phyloP scores from a whole-genome alignment of 192 early-diverging fungal species.

The Cladochytrium replicatum region DNA sequence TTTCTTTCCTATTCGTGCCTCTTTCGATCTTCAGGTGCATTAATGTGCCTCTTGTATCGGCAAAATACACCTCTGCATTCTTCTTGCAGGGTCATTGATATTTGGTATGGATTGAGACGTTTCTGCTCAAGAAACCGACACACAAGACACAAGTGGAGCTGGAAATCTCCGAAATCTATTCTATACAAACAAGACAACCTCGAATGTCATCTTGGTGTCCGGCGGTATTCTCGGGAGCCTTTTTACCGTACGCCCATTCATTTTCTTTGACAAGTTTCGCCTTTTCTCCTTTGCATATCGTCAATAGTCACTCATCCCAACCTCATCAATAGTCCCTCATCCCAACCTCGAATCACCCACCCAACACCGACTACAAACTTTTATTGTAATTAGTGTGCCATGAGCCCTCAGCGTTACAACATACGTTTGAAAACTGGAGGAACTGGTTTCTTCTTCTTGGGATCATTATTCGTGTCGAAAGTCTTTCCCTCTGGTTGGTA shows the following conservation, averaged over 20 bases:
- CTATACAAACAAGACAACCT: no score
- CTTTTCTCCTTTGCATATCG: constrained; percentile 52
- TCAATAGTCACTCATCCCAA: no score
- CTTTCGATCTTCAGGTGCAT: no score
- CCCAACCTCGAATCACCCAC: constrained; percentile 49
- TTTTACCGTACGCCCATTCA: constrained; percentile 55
- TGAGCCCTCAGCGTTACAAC: background rate
- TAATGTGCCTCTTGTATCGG: no score
- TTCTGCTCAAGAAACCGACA: no score
- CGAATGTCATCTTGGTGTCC: constrained; percentile 45
- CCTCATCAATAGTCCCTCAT: constrained; percentile 52
- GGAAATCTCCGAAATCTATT: no score
- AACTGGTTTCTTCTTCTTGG: constrained; percentile 49
- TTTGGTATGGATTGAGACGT: no score
- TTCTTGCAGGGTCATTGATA: no score
- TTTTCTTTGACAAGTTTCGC: constrained; percentile 45
- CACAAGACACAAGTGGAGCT: no score
- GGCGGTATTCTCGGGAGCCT: constrained; percentile 48
- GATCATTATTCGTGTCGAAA: constrained; percentile 56
- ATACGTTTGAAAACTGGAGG: constrained; percentile 57
- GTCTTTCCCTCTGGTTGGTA: constrained; percentile 54
- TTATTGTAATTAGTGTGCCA: background rate
- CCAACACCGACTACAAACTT: constrained; percentile 40
- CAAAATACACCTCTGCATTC: no score
- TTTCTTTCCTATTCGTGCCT: no score